Evolutionary conservation across 1,284 basidiomycete genomes (phyloP), one percentile per base, ranked within the genome.

Genomic region (Neolentinus lepideus): DNA sequence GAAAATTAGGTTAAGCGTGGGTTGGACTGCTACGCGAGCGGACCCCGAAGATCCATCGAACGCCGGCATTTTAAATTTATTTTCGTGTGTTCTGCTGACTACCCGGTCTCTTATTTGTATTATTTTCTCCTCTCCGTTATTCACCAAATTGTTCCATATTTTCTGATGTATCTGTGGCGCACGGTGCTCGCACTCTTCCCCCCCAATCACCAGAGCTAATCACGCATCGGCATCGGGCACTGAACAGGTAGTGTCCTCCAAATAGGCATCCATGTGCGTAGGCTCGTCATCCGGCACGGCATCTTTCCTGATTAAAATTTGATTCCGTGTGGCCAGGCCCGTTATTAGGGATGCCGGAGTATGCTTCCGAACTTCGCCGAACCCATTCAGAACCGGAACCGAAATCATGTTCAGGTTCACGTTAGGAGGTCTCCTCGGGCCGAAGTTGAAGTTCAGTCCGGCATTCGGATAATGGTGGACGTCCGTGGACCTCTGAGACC

Each of bases 1-100:
- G 27, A 50, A 50, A 50, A 50, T 50, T 50, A 50, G 47, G 47
- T 50, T 50, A 50, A 50, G 47, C 47, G 47, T 50, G 47, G 47
- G 47, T 50, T 50, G 24, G 27, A 6, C 47, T 29, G 47, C 47
- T 50, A 50, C 12, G 27, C 47, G 47, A 29, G 47, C 22, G 47
- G 47, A 50, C 47, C 47, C 47, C 47, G 47, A 50, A 50, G 47
- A 50, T 50, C 24, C 11, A 50, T 50, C 24, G 8, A 4, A 26
- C 8, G 10, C 47, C 47, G 47, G 47, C 27, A 29, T 50, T 50
- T 29, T 26, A 50, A 25, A 25, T 25, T n/a, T 26, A 47, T 21
- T n/a, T n/a, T n/a, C n/a, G n/a, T 47, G 19, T 47, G 9, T 21
- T 47, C 21, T 25, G 19, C n/a, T 9, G 21, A 11, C 11, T 50